Evolutionary conservation across 1,284 basidiomycete species (phyloP).

Genomic region (Pseudomicrostroma phylloplanum): DNA sequence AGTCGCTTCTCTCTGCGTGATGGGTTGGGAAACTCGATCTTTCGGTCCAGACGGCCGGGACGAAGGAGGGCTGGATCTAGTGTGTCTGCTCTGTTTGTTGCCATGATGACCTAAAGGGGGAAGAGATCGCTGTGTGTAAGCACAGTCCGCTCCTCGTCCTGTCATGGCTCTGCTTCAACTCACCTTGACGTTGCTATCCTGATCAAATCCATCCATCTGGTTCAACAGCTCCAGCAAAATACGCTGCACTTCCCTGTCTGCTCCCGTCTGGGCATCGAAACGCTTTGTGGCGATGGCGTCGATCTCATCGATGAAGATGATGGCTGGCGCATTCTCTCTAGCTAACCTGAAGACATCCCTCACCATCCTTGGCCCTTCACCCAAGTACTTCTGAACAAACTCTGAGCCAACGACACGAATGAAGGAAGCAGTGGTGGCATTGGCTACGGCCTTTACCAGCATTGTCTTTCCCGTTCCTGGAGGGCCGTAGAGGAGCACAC

Average conservation of each 20-base stretch:
- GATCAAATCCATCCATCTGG: slow-evolving; percentile 99
- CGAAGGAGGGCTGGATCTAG: slow-evolving; percentile 83
- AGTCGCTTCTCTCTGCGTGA: slow-evolving; percentile 90
- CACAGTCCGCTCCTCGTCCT: slow-evolving; percentile 87
- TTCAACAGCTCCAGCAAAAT: slow-evolving; percentile 96
- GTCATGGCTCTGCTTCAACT: slow-evolving; percentile 19
- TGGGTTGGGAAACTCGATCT: slow-evolving; percentile 97
- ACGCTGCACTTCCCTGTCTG: slow-evolving; percentile 97
- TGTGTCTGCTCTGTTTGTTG: slow-evolving; percentile 50
- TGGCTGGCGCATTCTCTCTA: slow-evolving; percentile 91
- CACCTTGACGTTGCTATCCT: slow-evolving; percentile 97
- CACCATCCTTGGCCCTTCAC: slow-evolving; percentile 98
- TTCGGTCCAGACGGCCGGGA: slow-evolving; percentile 93
- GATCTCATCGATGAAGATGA: slow-evolving; percentile 99
- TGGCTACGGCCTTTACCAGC: slow-evolving; percentile 96
- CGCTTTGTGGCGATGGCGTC: slow-evolving; percentile 99
- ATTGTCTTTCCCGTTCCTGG: slow-evolving; percentile 98
- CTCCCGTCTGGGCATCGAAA: slow-evolving; percentile 98
- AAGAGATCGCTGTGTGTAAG: background rate
- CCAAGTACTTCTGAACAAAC: slow-evolving; percentile 98
- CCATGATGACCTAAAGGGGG: slow-evolving; percentile 43
- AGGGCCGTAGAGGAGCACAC: slow-evolving; percentile 82
- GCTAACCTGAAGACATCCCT: slow-evolving; percentile 97
- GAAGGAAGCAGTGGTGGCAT: slow-evolving; percentile 93
- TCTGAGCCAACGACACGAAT: slow-evolving; percentile 97